phyloP scores from a whole-genome alignment of 1,284 basidiomycete species.

The Cryptococcus sp. region DNA sequence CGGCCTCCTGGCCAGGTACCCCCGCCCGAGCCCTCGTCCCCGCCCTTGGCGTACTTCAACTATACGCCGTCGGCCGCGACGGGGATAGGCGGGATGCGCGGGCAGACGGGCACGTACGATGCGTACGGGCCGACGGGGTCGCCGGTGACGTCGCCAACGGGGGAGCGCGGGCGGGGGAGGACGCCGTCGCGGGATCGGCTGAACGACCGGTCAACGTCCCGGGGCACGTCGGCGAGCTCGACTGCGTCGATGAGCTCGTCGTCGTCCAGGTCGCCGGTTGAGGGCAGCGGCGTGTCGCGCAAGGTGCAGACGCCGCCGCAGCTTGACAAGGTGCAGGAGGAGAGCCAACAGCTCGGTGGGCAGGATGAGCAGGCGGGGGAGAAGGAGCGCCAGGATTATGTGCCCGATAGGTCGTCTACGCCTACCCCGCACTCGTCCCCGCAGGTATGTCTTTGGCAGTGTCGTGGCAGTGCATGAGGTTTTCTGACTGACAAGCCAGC shows the following conservation, averaged over 20 bases:
- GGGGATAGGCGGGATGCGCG: slow-evolving; percentile 47
- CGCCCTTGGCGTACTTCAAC: slow-evolving; percentile 44
- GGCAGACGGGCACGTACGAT: slow-evolving; percentile 16
- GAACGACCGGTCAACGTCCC: slow-evolving; percentile 34
- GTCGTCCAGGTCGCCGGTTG: slow-evolving; percentile 24
- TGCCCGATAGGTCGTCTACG: slow-evolving; percentile 43
- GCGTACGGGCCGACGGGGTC: slow-evolving; percentile 24
- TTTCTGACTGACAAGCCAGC: slow-evolving; percentile 29
- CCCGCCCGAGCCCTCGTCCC: slow-evolving; percentile 31
- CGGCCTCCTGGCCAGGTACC: slow-evolving; percentile 29
- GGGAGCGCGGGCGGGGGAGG: slow-evolving; percentile 33
- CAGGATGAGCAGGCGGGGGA: slow-evolving; percentile 8
- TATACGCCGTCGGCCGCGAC: slow-evolving; percentile 50
- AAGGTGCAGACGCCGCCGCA: slow-evolving; percentile 15
- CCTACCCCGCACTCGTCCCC: slow-evolving; percentile 52
- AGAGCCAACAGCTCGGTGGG: slow-evolving; percentile 3
- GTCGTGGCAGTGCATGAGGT: slow-evolving; percentile 1
- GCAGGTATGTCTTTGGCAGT: slow-evolving; percentile 39
- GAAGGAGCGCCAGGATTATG: slow-evolving; percentile 22
- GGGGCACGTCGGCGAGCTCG: slow-evolving; percentile 31
- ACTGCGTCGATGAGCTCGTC: slow-evolving; percentile 24
- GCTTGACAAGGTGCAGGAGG: slow-evolving; percentile 30
- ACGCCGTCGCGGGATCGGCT: slow-evolving; percentile 29
- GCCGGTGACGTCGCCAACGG: slow-evolving; percentile 21
- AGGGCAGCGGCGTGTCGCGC: slow-evolving; percentile 3